Conservation (phyloP, 352 stramenopile species). For the Phytophthora pinifolia region DNA sequence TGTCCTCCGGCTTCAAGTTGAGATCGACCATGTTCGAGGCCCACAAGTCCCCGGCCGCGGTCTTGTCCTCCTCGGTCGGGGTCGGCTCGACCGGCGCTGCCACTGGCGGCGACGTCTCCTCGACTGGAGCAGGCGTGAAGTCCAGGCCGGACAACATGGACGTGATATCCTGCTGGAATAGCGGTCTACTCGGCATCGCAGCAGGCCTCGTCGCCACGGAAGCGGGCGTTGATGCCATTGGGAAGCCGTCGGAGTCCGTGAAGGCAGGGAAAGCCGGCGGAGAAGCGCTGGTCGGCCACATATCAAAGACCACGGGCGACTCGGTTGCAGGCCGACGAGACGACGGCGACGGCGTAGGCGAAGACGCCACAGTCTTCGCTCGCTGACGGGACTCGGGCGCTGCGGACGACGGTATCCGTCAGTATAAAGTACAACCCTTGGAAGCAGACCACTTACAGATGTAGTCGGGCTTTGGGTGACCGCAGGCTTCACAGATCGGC, state of each 20-base stretch:
- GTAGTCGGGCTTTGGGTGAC: constrained; percentile 57
- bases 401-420: constrained; percentile 7
- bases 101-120: constrained; percentile 25
- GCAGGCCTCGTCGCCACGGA: constrained; percentile 14
- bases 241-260: constrained; percentile 27
- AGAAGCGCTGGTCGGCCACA: constrained; percentile 20
- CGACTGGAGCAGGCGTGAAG: constrained; percentile 56
- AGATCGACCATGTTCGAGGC: constrained; percentile 74
- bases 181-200: constrained; percentile 7
- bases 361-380: constrained; percentile 44
- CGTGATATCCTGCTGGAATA: constrained; percentile 54
- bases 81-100: constrained; percentile 16
- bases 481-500: constrained; percentile 75
- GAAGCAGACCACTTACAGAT: constrained; percentile 42
- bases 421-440: background rate
- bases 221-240: constrained; percentile 7
- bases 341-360: constrained; percentile 19
- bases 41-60: constrained; percentile 55
- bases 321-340: constrained; percentile 9
- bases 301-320: constrained; percentile 24
- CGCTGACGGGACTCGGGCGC: constrained; percentile 47
- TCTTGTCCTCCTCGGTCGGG: constrained; percentile 31
- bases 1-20: constrained; percentile 62
- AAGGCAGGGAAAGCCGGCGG: constrained; percentile 28
- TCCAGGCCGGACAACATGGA: constrained; percentile 79